Conservation (phyloP, 1,139 yeast species). For the Schizosaccharomyces versatilis region DNA sequence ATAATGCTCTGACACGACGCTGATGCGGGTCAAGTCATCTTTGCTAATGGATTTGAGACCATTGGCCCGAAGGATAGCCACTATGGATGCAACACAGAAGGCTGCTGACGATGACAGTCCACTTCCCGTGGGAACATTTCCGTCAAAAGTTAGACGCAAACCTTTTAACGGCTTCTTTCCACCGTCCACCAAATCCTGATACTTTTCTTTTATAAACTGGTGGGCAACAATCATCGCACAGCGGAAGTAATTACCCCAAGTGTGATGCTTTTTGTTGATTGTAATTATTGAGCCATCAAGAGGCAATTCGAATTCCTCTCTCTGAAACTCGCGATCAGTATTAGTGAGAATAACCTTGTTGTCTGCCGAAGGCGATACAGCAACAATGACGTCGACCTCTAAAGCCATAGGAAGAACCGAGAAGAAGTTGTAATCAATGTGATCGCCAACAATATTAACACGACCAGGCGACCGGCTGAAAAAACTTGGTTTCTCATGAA, state of each 20-base stretch:
- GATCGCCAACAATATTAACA: conserved; percentile 57
- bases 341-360: conserved; percentile 4
- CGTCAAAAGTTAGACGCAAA: conserved; percentile 34
- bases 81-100: conserved; percentile 42
- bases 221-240: conserved; percentile 46
- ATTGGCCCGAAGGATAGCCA: conserved; percentile 36
- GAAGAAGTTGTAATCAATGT: conserved; percentile 46
- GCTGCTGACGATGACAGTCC: conserved; percentile 59
- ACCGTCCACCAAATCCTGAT: conserved; percentile 2
- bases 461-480: conserved; percentile 42
- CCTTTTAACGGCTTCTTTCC: conserved; percentile 20
- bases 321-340: conserved; percentile 19
- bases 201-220: conserved; percentile 24
- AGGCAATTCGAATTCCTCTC: conserved; percentile 25
- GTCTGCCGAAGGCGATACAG: conserved; percentile 20
- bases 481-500: neutral
- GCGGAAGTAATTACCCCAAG: conserved; percentile 49
- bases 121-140: conserved; percentile 52
- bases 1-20: conserved; percentile 49
- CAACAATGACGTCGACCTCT: conserved; percentile 40
- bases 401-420: conserved; percentile 61
- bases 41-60: conserved; percentile 27
- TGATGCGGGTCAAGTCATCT: conserved; percentile 34
- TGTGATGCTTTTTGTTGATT: conserved; percentile 30
- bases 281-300: conserved; percentile 23